Conservation (phyloP, 2,329 filamentous ascomycete genomes). For the Harringtonia lauricola region DNA sequence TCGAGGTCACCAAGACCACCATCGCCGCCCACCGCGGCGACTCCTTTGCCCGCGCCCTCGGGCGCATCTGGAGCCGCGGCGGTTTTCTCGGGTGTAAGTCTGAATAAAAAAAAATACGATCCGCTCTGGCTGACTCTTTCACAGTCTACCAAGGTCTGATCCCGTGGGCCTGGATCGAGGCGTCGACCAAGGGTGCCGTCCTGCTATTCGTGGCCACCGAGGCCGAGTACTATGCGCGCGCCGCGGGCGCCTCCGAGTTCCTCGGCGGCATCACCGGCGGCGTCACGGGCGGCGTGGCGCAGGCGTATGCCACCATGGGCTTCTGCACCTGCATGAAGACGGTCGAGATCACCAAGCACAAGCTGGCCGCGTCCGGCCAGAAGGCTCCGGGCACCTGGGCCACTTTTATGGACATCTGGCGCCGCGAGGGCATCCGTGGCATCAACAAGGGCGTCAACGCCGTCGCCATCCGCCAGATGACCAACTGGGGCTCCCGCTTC, state of each 20-base stretch:
- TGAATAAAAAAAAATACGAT: too few species aligned
- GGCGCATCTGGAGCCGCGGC: constrained; percentile 86
- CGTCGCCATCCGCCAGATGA: constrained; percentile 96
- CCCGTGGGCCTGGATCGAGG: constrained; percentile 99
- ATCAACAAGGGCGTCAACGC: constrained; percentile 99
- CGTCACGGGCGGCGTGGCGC: constrained; percentile 87
- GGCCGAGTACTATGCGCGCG: constrained; percentile 88
- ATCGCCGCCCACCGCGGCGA: constrained; percentile 96
- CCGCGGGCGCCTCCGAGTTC: constrained; percentile 76
- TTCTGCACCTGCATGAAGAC: constrained; percentile 99
- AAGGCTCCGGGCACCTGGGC: constrained; percentile 84
- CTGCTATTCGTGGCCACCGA: constrained; percentile 98
- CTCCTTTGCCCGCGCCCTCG: constrained; percentile 70
- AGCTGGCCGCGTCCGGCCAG: constrained; percentile 71
- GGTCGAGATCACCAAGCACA: constrained; percentile 98
- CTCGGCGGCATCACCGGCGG: constrained; percentile 80
- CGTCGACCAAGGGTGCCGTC: constrained; percentile 97
- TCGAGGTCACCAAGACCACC: constrained; percentile 99
- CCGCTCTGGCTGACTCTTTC: not conserved
- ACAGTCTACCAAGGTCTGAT: constrained; percentile 98
- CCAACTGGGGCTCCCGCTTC: constrained; percentile 97
- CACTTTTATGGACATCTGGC: constrained; percentile 97
- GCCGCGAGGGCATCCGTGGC: constrained; percentile 81
- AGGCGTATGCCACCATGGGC: constrained; percentile 98
- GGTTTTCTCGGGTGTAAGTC: constrained; percentile 86